These are phyloP conservation scores for Pichia cactophila DNA, from an alignment of 1,139 yeast genomes.

Conservation along the genomic window DNA sequence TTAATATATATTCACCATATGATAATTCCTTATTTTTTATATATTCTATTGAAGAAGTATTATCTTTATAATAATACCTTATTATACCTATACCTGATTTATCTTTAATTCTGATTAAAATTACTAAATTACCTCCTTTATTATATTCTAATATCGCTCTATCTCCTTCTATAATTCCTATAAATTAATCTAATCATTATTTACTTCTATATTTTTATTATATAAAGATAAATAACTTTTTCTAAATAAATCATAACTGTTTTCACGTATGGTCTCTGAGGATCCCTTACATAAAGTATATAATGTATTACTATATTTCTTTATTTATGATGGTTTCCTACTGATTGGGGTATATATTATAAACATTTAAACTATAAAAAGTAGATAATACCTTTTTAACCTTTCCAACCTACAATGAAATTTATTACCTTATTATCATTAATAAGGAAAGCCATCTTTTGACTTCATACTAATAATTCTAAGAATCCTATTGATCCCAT, in stretches of 20 bases:
- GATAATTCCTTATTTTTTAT: constrained; percentile 4
- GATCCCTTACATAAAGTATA: not conserved
- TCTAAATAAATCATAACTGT: constrained; percentile 4
- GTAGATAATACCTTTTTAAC: constrained; percentile 5
- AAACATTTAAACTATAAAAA: constrained; percentile 6
- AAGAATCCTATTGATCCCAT: constrained; percentile 25
- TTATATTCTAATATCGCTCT: constrained; percentile 3
- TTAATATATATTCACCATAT: constrained; percentile 12
- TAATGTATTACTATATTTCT: no score
- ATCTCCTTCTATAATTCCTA: constrained; percentile 2
- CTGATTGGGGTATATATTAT: constrained; percentile 6
- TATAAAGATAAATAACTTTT: not conserved
- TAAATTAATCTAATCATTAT: constrained; percentile 1
- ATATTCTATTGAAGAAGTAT: not conserved
- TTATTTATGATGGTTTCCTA: constrained; percentile 3
- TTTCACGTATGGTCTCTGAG: constrained; percentile 9
- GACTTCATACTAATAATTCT: constrained; percentile 26
- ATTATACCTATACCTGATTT: constrained; percentile 11
- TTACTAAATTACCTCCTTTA: constrained; percentile 5
- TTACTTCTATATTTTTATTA: not conserved
- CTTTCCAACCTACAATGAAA: constrained; percentile 9
- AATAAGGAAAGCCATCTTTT: constrained; percentile 6
- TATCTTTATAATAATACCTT: constrained; percentile 4
- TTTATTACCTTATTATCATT: constrained; percentile 4
- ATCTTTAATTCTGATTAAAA: constrained; percentile 11